Conservation (phyloP, 257 asterid species). For the Solanum corneliomulleri region DNA sequence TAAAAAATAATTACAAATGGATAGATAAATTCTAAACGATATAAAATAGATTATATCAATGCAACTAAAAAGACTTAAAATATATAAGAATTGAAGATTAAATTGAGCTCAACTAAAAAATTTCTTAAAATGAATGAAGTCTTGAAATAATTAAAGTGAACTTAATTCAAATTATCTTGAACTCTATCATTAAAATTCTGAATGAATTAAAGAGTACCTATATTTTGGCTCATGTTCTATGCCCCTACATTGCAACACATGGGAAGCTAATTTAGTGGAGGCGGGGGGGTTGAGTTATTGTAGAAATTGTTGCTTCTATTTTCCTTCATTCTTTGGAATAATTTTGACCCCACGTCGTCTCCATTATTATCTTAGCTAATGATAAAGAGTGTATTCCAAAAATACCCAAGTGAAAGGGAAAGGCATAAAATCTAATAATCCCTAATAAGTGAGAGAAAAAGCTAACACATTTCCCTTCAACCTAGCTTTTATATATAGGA, state of each 20-base stretch:
- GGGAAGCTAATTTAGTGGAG: background rate
- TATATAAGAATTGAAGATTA: background rate
- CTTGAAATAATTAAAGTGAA: too few relatives aligned
- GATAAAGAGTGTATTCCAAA: background rate
- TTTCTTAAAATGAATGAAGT: background rate
- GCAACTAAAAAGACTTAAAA: too few relatives aligned
- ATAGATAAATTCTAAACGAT: background rate
- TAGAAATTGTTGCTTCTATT: background rate
- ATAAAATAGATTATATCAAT: background rate
- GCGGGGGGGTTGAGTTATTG: background rate
- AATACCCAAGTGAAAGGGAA: background rate
- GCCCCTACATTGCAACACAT: background rate
- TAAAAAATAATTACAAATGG: too few relatives aligned
- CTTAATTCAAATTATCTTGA: background rate
- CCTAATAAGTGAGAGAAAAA: background rate
- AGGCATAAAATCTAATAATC: background rate
- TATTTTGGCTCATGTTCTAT: background rate
- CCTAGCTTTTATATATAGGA: background rate
- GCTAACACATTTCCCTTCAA: background rate
- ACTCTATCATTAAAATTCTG: background rate
- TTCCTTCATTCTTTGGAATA: background rate
- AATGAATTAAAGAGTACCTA: background rate
- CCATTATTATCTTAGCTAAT: background rate
- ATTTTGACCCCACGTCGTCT: background rate
- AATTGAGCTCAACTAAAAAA: background rate